Evolutionary conservation across 768 basidiomycete species (phyloP), one percentile per base, ranked within the genome.

Genomic region (Piloderma croceum): DNA sequence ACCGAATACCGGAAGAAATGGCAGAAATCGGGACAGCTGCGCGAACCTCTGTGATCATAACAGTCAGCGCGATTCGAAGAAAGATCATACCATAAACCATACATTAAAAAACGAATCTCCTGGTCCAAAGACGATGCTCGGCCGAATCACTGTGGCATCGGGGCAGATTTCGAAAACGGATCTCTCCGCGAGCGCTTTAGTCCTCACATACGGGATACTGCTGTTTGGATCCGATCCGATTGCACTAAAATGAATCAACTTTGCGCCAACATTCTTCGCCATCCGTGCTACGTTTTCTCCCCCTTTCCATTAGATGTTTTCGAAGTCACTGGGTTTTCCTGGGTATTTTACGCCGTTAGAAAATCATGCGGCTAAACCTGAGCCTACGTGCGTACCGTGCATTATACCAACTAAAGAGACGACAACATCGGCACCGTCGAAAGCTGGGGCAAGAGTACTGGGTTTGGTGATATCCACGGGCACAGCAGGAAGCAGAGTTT

Each of bases 41-140:
- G 79, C 76, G 50, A 88, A 84, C 31, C 79, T 68, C 83, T 85
- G 46, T 11, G 23, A 19, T 15, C 38, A 7, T 17, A 13, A 19
- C 19, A 34, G 25, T 31, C 7, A 18, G 24, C 22, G 6, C 6
- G 6, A 11, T 29, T 3, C 23, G 36, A 24, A 5, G 22, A 13
- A 4, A 19, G 19, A 29, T 25, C 35, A 36, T 31, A 19, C 3
- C 12, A 13, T 4, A 15, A 45, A 18, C 45, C 77, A 39, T 39
- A 85, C 84, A 43, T 73, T 76, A 57, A 88, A 88, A 61, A 88
- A 83, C 13, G 76, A 73, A 49, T 87, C 84, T 5, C 80, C 83
- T 1, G 79, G 82, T 3, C 84, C 86, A 58, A 87, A 88, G 3
- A 88, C 71, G 21, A 88, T 61, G 44, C 81, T 83, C 4, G 85